phyloP scores from a whole-genome alignment of 2,329 filamentous ascomycete genomes.

The Arthrinium puccinioides region DNA sequence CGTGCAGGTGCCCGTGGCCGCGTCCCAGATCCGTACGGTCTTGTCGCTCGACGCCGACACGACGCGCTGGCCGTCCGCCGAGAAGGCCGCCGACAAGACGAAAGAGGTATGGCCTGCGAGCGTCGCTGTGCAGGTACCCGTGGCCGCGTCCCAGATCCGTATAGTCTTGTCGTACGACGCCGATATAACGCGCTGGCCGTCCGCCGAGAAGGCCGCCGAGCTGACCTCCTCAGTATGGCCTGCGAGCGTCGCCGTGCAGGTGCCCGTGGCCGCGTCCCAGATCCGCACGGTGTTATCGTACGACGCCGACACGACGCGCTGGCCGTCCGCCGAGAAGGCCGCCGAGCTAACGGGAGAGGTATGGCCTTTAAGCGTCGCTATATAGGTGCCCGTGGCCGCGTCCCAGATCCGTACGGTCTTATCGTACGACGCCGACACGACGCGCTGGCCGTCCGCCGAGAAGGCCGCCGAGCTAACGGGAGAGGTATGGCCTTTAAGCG shows the following conservation, averaged over 20 bases:
- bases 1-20: background rate
- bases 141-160: background rate
- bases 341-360: background rate
- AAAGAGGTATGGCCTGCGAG: background rate
- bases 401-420: background rate
- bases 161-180: background rate
- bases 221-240: constrained; percentile 5
- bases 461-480: background rate
- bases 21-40: background rate
- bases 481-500: background rate
- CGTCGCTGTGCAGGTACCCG: background rate
- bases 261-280: background rate
- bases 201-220: constrained; percentile 1
- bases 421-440: background rate
- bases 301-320: background rate
- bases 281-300: background rate
- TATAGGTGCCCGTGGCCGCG: background rate
- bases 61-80: background rate
- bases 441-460: background rate
- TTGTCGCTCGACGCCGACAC: background rate
- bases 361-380: background rate
- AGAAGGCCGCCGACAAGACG: background rate
- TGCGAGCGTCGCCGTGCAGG: constrained; percentile 10
- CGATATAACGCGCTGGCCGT: background rate
- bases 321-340: constrained; percentile 1